phyloP scores from a whole-genome alignment of 345 rosid genomes.

The Brassica nigra region DNA sequence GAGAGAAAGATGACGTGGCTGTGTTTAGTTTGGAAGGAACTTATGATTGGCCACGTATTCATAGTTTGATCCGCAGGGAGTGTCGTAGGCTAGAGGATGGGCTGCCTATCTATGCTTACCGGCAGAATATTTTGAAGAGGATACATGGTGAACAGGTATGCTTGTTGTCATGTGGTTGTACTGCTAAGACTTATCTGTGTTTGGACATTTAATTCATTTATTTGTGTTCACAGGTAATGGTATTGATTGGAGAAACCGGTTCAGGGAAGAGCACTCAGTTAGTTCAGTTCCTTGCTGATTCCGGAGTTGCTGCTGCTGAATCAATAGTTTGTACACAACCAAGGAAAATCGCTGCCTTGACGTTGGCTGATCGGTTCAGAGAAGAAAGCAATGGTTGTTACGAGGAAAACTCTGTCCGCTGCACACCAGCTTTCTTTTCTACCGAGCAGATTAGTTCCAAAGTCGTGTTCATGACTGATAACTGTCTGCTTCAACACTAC shows the following conservation, averaged over 20 bases:
- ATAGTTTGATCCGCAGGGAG: slow-evolving; percentile 61
- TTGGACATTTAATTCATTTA: neutral
- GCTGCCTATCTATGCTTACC: slow-evolving; percentile 64
- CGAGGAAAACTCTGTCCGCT: slow-evolving; percentile 48
- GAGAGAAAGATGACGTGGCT: slow-evolving; percentile 10
- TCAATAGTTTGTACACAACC: slow-evolving; percentile 89
- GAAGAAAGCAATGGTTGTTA: slow-evolving; percentile 77
- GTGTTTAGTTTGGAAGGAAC: slow-evolving; percentile 46
- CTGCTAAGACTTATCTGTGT: neutral
- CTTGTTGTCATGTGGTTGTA: slow-evolving; percentile 7
- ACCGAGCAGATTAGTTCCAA: slow-evolving; percentile 56
- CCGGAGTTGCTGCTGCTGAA: slow-evolving; percentile 60
- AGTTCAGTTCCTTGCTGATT: slow-evolving; percentile 89
- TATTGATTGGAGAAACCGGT: slow-evolving; percentile 93
- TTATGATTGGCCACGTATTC: slow-evolving; percentile 57
- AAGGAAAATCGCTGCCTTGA: slow-evolving; percentile 79
- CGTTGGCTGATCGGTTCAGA: slow-evolving; percentile 71
- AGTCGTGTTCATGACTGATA: slow-evolving; percentile 78
- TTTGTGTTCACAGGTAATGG: slow-evolving; percentile 53
- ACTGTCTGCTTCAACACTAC: slow-evolving; percentile 76
- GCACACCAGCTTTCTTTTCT: slow-evolving; percentile 63
- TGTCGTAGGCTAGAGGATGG: slow-evolving; percentile 74
- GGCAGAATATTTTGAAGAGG: slow-evolving; percentile 52
- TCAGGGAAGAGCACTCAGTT: slow-evolving; percentile 95
- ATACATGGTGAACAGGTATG: slow-evolving; percentile 61